Conservation (phyloP, 2,329 filamentous ascomycete species). For the Laburnicola sp. region DNA sequence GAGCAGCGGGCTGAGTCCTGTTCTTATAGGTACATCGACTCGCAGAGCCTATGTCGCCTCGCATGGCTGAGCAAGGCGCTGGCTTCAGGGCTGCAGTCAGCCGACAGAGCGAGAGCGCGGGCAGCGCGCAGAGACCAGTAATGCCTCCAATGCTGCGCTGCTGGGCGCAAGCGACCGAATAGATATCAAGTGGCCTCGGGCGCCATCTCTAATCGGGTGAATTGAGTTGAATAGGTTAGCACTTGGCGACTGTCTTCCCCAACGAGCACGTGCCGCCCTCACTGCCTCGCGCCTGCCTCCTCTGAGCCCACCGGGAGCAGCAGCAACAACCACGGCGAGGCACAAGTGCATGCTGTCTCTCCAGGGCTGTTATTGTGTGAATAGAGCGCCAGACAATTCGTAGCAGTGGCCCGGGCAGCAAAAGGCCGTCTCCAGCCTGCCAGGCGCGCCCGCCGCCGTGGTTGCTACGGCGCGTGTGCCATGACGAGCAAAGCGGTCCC, state of each 20-base stretch:
- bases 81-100: constrained; percentile 8
- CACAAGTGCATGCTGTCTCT: no score
- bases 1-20: constrained; percentile 15
- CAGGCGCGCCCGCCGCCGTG: no score
- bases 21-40: constrained; percentile 10
- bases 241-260: constrained; percentile 18
- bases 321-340: not conserved
- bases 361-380: no score
- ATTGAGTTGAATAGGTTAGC: constrained; percentile 27
- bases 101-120: constrained; percentile 8
- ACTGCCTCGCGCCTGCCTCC: not conserved
- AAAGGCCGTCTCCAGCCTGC: no score
- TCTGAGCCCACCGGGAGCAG: not conserved
- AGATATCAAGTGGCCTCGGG: constrained; percentile 31
- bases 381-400: no score
- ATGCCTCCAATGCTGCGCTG: constrained; percentile 5
- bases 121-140: constrained; percentile 12
- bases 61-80: constrained; percentile 10
- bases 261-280: constrained; percentile 21
- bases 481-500: no score
- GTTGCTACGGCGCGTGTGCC: no score
- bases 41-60: no score
- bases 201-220: constrained; percentile 24
- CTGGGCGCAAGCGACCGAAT: constrained; percentile 21
- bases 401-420: no score